Evolutionary conservation across 495 filamentous ascomycete species (phyloP), one percentile per base, ranked within the genome.

Genomic region (Immersiella caudata): DNA sequence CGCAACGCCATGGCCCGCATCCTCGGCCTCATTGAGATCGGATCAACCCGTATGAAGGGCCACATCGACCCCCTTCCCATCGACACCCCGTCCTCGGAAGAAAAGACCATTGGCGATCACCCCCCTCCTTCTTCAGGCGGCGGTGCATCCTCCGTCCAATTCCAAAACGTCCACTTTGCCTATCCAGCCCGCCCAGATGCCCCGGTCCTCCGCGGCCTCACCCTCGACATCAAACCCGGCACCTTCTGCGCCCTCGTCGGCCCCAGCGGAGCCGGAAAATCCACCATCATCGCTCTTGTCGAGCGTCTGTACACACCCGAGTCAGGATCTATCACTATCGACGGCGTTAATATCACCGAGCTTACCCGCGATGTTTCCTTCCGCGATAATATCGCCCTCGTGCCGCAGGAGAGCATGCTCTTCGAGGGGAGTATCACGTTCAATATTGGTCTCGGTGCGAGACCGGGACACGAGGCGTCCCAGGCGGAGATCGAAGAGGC

Each of bases 221-320:
- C 75, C 46, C 61, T 90, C 26, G 82, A 77, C 20, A 89, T 93
- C 66, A 75, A 82, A 58, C 84, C 85, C 46, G 90, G 90, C 1
- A 83, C 87, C 54, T 89, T 86, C 67, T 85, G 83, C 11, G 91
- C 87, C 0, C 80, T 94, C 26, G 90, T 93, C 21, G 91, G 91
- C 6, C 79, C 88, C 0, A 87, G 83, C 0, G 91, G 91, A 22
- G 90, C 86, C 55, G 91, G 91, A n/a, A 94, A 94, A 72, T 88
- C 86, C 3, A 91, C 87, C 22, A 80, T 89, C 55, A 84, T 91
- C 22, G 84, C 85, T 0, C 76, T 92, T 0, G 76, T 92, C 1
- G 88, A 90, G 75, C 71, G 79, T 59, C 89, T 92, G 71, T 92
- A 91, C 75, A 78, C 83, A 25, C 76, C 85, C 0, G 80, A 79